Conservation (phyloP, 805 yeast species). For the Hanseniaspora opuntiae region DNA sequence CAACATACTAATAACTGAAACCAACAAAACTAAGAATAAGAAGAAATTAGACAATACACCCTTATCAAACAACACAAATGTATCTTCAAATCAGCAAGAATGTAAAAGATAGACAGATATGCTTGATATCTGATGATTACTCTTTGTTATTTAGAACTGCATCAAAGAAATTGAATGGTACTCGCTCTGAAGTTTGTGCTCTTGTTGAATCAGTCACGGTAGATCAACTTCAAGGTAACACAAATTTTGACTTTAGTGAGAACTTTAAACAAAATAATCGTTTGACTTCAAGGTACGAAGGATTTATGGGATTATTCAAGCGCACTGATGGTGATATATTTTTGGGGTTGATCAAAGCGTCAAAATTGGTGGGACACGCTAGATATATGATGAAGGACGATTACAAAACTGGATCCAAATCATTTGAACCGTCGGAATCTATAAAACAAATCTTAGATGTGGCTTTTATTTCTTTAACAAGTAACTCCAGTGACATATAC, state of each 20-base stretch:
- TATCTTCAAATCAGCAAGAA: conserved; percentile 29
- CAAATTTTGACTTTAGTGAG: neutral
- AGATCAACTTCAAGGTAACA: neutral
- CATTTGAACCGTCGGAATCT: conserved; percentile 31
- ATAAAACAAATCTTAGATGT: conserved; percentile 45
- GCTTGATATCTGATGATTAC: conserved; percentile 44
- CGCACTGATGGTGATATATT: conserved; percentile 39
- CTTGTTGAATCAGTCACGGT: conserved; percentile 4
- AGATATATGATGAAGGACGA: conserved; percentile 23
- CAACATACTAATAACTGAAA: neutral
- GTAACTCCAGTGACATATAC: conserved; percentile 37
- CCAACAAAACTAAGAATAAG: too few relatives aligned
- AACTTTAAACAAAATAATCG: conserved; percentile 18
- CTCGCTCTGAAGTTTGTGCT: conserved; percentile 17
- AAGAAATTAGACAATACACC: neutral
- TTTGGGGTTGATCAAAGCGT: conserved; percentile 44
- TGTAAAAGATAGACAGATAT: conserved; percentile 53
- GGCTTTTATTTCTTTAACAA: conserved; percentile 50
- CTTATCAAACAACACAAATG: neutral
- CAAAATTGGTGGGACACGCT: conserved; percentile 45
- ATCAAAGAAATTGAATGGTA: neutral
- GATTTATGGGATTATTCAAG: conserved; percentile 48
- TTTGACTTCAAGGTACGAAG: conserved; percentile 30
- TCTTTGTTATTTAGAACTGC: conserved; percentile 42
- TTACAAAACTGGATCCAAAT: neutral